Base-by-base conservation (phyloP, 2,329 filamentous ascomycete genomes). In the Verticillium zaregamsianum region DNA sequence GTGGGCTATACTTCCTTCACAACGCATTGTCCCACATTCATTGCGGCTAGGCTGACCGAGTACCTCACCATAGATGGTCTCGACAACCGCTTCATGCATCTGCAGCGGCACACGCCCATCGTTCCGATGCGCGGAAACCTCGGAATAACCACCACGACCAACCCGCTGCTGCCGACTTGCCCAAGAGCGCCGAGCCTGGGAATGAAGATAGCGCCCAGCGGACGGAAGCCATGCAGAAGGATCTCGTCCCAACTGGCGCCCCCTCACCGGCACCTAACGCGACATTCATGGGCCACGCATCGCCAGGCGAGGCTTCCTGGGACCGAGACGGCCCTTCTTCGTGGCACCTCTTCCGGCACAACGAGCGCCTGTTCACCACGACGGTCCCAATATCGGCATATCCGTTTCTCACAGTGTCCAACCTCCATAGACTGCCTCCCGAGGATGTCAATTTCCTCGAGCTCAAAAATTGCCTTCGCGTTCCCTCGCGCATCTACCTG, bases 401-500 rank as follows among this genome's bases (percentile, higher is more conserved):
- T 37, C 56, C 56, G 5, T 58, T 58, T 11, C 35, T 58, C 23
- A 58, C 56, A 40, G 56, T 37, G 12, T 39, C 80, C 35, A 81
- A 89, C 68, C 78, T 89, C 28, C 73, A 71, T 20, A 77, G 77
- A 49, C 66, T 79, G 25, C 73, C 75, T 7, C 76, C 79, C 66
- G 85, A 88, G 63, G 77, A 83, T 39, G 83, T 85, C 45, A 84
- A 92, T 68, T 80, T 93, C 28, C 80, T 84, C 66, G 85, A 89
- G 62, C 81, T 94, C 57, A 94, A 94, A 76, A 79, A 80, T 57
- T 83, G 86, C 67, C 85, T 95, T 65, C 83, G 85, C 63, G 86
- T 83, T 14, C 83, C 94, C 54, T 85, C 87, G 25, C 85, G 86
- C 57, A 82, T 93, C 8, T 95, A 94, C 67, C 91, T 91, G 31